Evolutionary conservation across 2,329 filamentous ascomycete genomes (phyloP).

Genomic region (Chaetomium strumarium): DNA sequence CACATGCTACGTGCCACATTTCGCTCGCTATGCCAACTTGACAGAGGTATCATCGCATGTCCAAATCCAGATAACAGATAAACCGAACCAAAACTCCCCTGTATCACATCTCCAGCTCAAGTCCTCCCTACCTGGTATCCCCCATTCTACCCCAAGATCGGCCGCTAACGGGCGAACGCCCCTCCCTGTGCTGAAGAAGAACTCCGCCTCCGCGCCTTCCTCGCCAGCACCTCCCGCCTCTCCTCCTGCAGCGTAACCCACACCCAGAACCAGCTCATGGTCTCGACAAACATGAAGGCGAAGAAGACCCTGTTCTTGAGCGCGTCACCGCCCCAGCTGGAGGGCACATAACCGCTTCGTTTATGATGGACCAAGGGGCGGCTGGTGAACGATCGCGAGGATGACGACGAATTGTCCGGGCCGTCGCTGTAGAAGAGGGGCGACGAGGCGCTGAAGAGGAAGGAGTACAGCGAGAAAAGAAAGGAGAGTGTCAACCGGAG

Average conservation of each 20-base stretch:
- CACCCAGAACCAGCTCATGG: constrained; percentile 82
- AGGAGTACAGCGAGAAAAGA: constrained; percentile 56
- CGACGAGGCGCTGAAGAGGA: constrained; percentile 50
- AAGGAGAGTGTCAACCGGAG: constrained; percentile 62
- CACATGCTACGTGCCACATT: background rate
- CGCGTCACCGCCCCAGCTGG: constrained; percentile 53
- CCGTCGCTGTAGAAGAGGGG: constrained; percentile 39
- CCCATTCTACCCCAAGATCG: background rate
- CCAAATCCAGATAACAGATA: background rate
- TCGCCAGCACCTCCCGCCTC: constrained; percentile 36
- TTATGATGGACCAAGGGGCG: constrained; percentile 32
- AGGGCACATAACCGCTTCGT: constrained; percentile 31
- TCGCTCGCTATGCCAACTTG: constrained; percentile 2
- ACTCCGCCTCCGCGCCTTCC: constrained; percentile 32
- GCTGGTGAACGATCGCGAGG: constrained; percentile 26
- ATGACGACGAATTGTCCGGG: constrained; percentile 15
- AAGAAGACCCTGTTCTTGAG: constrained; percentile 83
- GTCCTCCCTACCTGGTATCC: background rate
- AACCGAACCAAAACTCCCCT: too few species aligned
- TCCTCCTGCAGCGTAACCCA: constrained; percentile 67
- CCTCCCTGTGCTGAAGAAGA: background rate
- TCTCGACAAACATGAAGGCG: constrained; percentile 77
- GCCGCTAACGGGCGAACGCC: background rate
- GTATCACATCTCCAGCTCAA: background rate
- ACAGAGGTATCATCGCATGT: background rate